phyloP scores from a whole-genome alignment of 352 stramenopile genomes.

The Phytophthora hibernalis region DNA sequence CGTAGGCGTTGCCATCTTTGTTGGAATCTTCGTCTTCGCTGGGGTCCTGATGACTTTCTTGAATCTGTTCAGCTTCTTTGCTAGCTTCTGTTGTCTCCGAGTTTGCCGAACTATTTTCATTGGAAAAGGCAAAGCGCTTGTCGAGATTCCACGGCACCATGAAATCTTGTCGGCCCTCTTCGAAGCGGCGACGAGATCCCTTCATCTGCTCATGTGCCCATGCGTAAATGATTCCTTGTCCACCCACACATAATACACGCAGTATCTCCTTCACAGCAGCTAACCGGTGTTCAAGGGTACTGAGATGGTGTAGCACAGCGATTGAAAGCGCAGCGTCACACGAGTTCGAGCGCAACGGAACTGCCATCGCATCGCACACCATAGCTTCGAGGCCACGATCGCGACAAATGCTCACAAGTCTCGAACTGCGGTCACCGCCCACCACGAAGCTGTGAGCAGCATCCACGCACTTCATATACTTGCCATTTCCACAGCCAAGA shows the following conservation, averaged over 20 bases:
- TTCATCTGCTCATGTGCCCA: constrained; percentile 88
- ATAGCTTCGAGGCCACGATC: constrained; percentile 70
- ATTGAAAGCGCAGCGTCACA: constrained; percentile 88
- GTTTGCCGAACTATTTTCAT: constrained; percentile 11
- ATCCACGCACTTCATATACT: constrained; percentile 90
- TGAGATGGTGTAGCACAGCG: constrained; percentile 87
- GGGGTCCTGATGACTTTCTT: constrained; percentile 8
- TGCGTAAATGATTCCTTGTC: constrained; percentile 82
- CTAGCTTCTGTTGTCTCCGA: constrained; percentile 3
- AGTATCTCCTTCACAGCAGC: constrained; percentile 81
- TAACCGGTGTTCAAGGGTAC: constrained; percentile 71
- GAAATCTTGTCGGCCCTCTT: constrained; percentile 76
- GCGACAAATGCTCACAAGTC: constrained; percentile 72
- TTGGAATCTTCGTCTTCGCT: constrained; percentile 14
- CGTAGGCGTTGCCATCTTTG: constrained; percentile 10
- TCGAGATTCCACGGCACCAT: constrained; percentile 91
- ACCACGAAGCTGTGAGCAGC: constrained; percentile 53
- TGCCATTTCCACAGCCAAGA: constrained; percentile 88
- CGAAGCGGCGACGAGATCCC: constrained; percentile 81
- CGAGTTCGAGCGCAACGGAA: constrained; percentile 75
- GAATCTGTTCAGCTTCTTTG: constrained; percentile 8
- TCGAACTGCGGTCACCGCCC: constrained; percentile 72
- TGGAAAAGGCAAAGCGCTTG: constrained; percentile 62
- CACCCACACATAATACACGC: constrained; percentile 74
- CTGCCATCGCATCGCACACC: constrained; percentile 74